Evolutionary conservation across 345 rosid species (phyloP), one percentile per base, ranked within the genome.

Genomic region (Jatropha curcas): DNA sequence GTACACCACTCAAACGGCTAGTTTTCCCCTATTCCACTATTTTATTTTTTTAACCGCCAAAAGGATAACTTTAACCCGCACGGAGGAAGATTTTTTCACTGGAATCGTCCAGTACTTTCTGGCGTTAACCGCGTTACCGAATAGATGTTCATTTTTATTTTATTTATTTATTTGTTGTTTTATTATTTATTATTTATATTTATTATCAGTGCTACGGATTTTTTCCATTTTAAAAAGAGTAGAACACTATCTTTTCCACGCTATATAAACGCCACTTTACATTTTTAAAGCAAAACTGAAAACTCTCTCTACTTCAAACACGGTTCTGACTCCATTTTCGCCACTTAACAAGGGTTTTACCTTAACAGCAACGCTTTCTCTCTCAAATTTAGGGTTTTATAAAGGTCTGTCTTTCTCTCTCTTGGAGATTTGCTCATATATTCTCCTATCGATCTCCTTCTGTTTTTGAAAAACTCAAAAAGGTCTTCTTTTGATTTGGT

Each of bases 1-100:
- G 77, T 68, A 71, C 68, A 35, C 55, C 28, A 0, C 19, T 25
- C 59, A 41, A 78, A 78, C 81, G 81, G 81, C 81, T 78, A 78
- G 74, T 78, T 68, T 60, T 52, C 34, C 59, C 24, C 65, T 20
- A 0, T 24, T 0, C 30, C 41, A 45, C 25, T 65, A 0, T 65
- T 72, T 60, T 55, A 25, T 43, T 56, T 22, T 55, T 53, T 77
- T 72, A 77, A 77, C 81, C 73, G 77, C 81, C 70, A 64, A 56
- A 65, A 12, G 43, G 71, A 70, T 70, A 69, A 76, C 4, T 52
- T 39, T 22, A 67, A 24, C 13, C 55, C 37, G 0, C 71, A 51
- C 61, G 14, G 10, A 34, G 30, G 59, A n/a, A 4, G 19, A 30
- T 30, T 5, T 28, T 19, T 28, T 35, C 28, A 9, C 7, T 19